Base-by-base conservation (phyloP, 345 rosid species). In the Dipteronia sinensis region DNA sequence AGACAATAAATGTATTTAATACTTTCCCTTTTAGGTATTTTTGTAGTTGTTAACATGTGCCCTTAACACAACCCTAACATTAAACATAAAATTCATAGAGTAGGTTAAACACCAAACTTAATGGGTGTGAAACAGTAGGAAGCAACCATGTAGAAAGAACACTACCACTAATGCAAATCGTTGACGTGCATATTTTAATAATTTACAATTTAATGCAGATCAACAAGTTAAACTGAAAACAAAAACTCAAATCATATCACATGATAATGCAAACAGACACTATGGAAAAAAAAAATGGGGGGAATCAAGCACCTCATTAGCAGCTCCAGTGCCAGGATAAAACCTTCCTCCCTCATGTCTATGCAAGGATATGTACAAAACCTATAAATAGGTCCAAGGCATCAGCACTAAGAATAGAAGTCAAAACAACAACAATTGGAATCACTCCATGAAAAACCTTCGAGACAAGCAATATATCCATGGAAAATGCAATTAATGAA, bases 271-370 rank as follows among this genome's bases (percentile, higher is more conserved):
- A n/a, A 22, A 20, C 64, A 59, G 22, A 59, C 27, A 20, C 20
- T n/a, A 59, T 59, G 22, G 22, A 3, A 16, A n/a, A 16, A 63
- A 76, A 34, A 74, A 34, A 55, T 2, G 15, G 10, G 34, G 47
- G 56, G 13, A 66, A 59, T 69, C 47, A 73, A 44, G 16, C 82
- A 96, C 99, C 99, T 96, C 97, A 81, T 77, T 53, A 76, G 90
- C 91, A 81, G 98, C 90, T 85, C 98, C 97, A 49, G 97, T 94
- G 78, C 98, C 97, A 16, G 98, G 98, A 83, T 94, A 92, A 80
- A 96, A 96, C 72, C 75, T 88, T 64, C 97, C 98, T 56, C 90
- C 95, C 84, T 96, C 98, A 42, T 92, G 98, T 80, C 99, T 89
- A 80, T 96, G 99, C 80, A 96, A 80, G 69, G 99, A 96, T 72